phyloP scores from a whole-genome alignment of 1,139 yeast species.

The Blastobotrys elegans region DNA sequence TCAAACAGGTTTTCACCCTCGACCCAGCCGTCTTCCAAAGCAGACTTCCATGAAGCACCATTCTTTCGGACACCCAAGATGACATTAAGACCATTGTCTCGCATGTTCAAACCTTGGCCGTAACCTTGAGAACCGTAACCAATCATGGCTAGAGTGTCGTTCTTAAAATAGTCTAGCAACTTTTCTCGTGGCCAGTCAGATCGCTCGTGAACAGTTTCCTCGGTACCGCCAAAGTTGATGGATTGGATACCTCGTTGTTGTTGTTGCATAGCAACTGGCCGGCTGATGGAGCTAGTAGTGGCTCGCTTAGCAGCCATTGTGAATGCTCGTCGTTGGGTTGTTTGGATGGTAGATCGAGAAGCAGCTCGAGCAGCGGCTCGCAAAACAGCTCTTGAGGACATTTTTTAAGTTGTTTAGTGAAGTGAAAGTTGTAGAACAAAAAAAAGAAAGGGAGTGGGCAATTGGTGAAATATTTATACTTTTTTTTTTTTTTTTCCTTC shows the following conservation, averaged over 20 bases:
- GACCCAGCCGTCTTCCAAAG: slow-evolving; percentile 99
- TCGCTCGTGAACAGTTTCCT: slow-evolving; percentile 96
- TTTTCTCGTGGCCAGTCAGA: slow-evolving; percentile 99
- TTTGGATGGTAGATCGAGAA: slow-evolving; percentile 22
- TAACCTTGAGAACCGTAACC: slow-evolving; percentile 99
- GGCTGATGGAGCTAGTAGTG: slow-evolving; percentile 19
- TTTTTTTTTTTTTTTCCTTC: slow-evolving; percentile 8
- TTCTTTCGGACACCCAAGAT: slow-evolving; percentile 97
- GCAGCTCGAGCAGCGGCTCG: slow-evolving; percentile 25
- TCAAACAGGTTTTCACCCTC: slow-evolving; percentile 98
- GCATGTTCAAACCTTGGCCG: slow-evolving; percentile 98
- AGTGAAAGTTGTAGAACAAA: slow-evolving; percentile 10
- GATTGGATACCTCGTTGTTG: slow-evolving; percentile 79
- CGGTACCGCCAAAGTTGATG: slow-evolving; percentile 95
- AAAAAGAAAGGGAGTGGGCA: slow-evolving; percentile 1
- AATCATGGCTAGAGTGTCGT: slow-evolving; percentile 93
- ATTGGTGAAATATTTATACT: slow-evolving; percentile 3
- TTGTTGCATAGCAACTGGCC: slow-evolving; percentile 21
- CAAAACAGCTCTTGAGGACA: slow-evolving; percentile 17
- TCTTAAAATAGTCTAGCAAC: slow-evolving; percentile 91
- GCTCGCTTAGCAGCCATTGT: slow-evolving; percentile 24
- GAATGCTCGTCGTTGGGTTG: slow-evolving; percentile 23
- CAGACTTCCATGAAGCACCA: slow-evolving; percentile 99
- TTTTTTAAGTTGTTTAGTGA: slow-evolving; percentile 6
- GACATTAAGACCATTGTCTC: slow-evolving; percentile 98